These are phyloP conservation scores for Orbilia oligospora DNA, from an alignment of 2,329 filamentous ascomycete species.

Conservation along the genomic window DNA sequence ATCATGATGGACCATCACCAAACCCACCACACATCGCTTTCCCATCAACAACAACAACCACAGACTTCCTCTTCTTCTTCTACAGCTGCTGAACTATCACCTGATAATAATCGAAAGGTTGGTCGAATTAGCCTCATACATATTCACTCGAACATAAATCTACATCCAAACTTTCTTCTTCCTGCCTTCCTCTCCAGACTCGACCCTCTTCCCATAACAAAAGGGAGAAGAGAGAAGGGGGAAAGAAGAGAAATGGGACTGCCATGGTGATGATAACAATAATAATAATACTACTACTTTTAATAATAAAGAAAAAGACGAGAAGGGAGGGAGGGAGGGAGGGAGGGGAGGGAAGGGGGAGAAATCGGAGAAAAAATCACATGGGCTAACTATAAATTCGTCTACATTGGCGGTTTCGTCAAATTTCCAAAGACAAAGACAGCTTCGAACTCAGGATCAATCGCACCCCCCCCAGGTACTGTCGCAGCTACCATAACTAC, in stretches of 20 bases:
- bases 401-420: conserved; percentile 8
- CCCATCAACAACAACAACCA: conserved; percentile 48
- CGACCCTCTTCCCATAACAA: neutral
- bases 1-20: conserved; percentile 59
- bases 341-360: neutral
- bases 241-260: neutral
- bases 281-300: no score
- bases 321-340: neutral
- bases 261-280: no score
- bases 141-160: neutral
- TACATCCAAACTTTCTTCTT: neutral
- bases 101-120: conserved; percentile 58
- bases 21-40: conserved; percentile 44
- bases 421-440: conserved; percentile 36
- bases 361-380: neutral
- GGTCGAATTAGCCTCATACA: conserved; percentile 4
- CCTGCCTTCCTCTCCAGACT: neutral
- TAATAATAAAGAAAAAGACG: neutral
- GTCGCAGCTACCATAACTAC: conserved; percentile 2
- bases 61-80: conserved; percentile 23
- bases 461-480: conserved; percentile 19
- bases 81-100: conserved; percentile 30
- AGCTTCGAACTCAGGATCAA: conserved; percentile 29
- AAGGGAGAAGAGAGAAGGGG: neutral
- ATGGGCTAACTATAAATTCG: neutral